A percentile compares a stretch with the other conserved stretches of the same genome.
These are phyloP conservation scores for Chondrus crispus DNA, from an alignment of 23 red algal species.

Conservation along the genomic window DNA sequence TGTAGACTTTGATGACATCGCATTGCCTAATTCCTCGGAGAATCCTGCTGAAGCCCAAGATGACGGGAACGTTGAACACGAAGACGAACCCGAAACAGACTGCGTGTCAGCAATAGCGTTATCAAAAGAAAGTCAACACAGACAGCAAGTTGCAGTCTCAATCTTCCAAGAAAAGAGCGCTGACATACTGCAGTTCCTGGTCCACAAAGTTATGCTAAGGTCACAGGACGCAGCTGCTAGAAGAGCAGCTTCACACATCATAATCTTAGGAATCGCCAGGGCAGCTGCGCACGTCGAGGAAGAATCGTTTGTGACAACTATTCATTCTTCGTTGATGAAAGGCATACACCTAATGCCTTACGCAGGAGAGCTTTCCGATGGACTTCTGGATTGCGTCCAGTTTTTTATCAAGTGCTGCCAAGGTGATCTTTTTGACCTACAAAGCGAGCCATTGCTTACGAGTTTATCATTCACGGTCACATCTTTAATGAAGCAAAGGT, in stretches of 20 bases:
- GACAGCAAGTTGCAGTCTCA: background rate
- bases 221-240: slow-evolving; percentile 26
- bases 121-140: background rate
- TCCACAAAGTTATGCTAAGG: slow-evolving; percentile 39
- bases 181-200: slow-evolving; percentile 12
- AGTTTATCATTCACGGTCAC: background rate
- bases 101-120: no score
- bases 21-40: background rate
- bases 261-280: slow-evolving; percentile 16
- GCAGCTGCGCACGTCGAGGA: background rate
- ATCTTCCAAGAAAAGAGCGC: background rate
- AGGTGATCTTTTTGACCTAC: background rate
- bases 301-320: background rate
- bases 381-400: slow-evolving; percentile 30
- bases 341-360: slow-evolving; percentile 36
- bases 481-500: slow-evolving; percentile 13
- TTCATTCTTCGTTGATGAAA: slow-evolving; percentile 9
- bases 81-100: no score
- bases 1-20: background rate
- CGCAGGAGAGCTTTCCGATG: slow-evolving; percentile 41
- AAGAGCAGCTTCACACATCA: slow-evolving; percentile 18
- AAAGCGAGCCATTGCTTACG: background rate
- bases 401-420: slow-evolving; percentile 37
- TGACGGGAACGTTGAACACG: background rate
- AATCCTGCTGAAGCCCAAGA: background rate